These are phyloP conservation scores for Spiraea crenata DNA, from an alignment of 331 rosid species.

Conservation along the genomic window DNA sequence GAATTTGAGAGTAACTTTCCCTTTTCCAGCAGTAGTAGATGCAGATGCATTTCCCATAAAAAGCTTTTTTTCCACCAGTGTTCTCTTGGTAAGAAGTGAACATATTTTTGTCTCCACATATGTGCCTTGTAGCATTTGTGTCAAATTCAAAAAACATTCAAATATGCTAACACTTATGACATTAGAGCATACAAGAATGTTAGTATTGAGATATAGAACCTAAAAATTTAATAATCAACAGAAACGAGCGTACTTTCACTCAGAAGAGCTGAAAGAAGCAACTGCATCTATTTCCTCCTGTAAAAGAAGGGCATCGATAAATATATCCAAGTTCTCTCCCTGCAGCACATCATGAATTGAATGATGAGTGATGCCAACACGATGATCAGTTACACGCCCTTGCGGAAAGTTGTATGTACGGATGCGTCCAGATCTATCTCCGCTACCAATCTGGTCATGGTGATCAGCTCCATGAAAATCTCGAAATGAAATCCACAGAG, in stretches of 20 bases:
- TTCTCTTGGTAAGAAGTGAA: too few species aligned
- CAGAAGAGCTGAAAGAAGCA: constrained; percentile 56
- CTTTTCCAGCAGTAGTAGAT: too few species aligned
- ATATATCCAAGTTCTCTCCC: constrained; percentile 72
- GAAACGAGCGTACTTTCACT: not conserved
- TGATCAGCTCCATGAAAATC: constrained; percentile 10
- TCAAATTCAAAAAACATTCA: too few species aligned
- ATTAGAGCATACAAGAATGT: too few species aligned
- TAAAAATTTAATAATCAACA: too few species aligned
- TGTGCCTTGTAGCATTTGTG: too few species aligned
- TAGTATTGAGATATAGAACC: too few species aligned
- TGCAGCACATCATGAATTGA: constrained; percentile 75
- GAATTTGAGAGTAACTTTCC: too few species aligned
- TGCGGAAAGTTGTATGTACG: constrained; percentile 89
- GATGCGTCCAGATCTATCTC: constrained; percentile 91
- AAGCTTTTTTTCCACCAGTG: too few species aligned
- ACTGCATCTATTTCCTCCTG: constrained; percentile 87
- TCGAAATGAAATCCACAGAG: not conserved
- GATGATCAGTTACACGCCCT: constrained; percentile 92
- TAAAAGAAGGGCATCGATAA: constrained; percentile 76
- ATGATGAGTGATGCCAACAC: constrained; percentile 80
- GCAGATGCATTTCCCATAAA: too few species aligned
- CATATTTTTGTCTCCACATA: too few species aligned
- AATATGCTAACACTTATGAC: too few species aligned
- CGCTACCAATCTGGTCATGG: constrained; percentile 70